A percentile compares a stretch with the other conserved stretches of the same genome.
phyloP scores from a whole-genome alignment of 164 flowering plant species.

The Nymphaea colorata region DNA sequence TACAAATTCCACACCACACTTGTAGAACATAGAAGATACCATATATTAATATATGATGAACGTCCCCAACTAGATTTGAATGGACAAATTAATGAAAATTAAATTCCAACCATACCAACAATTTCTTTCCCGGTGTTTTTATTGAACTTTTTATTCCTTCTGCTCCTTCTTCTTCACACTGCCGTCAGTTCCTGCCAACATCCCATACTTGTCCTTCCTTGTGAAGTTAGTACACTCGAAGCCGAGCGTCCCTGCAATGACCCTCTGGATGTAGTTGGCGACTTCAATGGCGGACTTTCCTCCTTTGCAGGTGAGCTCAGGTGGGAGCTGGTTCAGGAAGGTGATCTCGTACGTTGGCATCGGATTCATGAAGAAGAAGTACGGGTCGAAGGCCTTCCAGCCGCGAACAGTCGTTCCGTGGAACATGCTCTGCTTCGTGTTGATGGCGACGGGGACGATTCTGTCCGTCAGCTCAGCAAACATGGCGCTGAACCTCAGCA shows the following conservation, averaged over 20 bases:
- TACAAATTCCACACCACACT: not conserved
- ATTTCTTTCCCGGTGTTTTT: not conserved
- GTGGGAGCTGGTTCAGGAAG: slow-evolving; percentile 58
- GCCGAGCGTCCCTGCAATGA: slow-evolving; percentile 33
- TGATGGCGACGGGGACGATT: slow-evolving; percentile 81
- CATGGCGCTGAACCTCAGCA: slow-evolving; percentile 66
- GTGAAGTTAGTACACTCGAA: slow-evolving; percentile 54
- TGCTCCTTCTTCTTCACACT: slow-evolving; percentile 14
- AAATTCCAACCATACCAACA: not conserved
- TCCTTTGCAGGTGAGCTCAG: slow-evolving; percentile 51
- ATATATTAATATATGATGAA: not conserved
- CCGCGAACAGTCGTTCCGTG: slow-evolving; percentile 70
- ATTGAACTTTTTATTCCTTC: not conserved
- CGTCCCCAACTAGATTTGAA: not conserved
- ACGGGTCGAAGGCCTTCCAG: slow-evolving; percentile 57
- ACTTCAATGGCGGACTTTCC: slow-evolving; percentile 45
- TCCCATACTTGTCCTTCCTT: slow-evolving; percentile 45
- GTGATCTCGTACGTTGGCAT: slow-evolving; percentile 71
- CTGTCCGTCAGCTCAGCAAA: slow-evolving; percentile 79
- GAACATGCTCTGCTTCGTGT: slow-evolving; percentile 50
- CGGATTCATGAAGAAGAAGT: slow-evolving; percentile 80
- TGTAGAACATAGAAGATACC: not conserved
- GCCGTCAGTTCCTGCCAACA: slow-evolving; percentile 37
- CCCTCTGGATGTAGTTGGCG: slow-evolving; percentile 48
- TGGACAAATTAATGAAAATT: not conserved